Evolutionary conservation across 2,329 filamentous ascomycete genomes (phyloP), one percentile per base, ranked within the genome.

Genomic region (Chrysoporthe puriensis): DNA sequence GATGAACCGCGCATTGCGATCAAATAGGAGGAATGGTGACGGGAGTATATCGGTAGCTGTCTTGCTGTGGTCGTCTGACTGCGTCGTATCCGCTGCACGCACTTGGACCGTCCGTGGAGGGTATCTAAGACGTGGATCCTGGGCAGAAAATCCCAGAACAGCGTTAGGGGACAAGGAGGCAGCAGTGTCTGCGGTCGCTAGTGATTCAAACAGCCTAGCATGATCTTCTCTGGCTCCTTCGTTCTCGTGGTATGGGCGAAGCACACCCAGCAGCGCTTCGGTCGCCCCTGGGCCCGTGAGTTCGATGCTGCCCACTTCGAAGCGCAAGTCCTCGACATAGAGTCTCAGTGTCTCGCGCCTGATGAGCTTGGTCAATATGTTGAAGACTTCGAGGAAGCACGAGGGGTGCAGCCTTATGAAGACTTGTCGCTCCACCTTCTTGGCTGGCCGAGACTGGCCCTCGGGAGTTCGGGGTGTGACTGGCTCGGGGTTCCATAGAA

Each of bases 401-500:
- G 94, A 90, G 2, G 96, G 96, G 76, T 98, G 95, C 1, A 95
- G 81, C 65, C 94, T 85, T 63, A 97, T 78, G 66, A 95, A 88
- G 0, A 92, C 76, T 18, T 85, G 82, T 77, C 79, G 75, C 66
- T 69, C 71, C 34, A 60, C 44, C 63, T 70, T 74, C 57, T 68
- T 73, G 63, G 21, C 52, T 56, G 26, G 42, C 1, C 58, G 8
- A n/a, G 26, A 69, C 34, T 58, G 46, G 60, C 69, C 69, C 48
- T 68, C 70, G 42, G 70, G 43, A 9, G 7, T 32, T 11, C 73
- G 72, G 42, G 66, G 54, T 4, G 72, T 74, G 62, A 64, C 64
- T 16, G 54, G 11, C 56, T 79, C 73, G 0, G 86, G 85, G 76
- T 90, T 90, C 93, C 94, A 97, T 14, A 97, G 79, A 42, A 97